phyloP scores from a whole-genome alignment of 2,329 filamentous ascomycete species.

The Sporothrix euskadiensis region DNA sequence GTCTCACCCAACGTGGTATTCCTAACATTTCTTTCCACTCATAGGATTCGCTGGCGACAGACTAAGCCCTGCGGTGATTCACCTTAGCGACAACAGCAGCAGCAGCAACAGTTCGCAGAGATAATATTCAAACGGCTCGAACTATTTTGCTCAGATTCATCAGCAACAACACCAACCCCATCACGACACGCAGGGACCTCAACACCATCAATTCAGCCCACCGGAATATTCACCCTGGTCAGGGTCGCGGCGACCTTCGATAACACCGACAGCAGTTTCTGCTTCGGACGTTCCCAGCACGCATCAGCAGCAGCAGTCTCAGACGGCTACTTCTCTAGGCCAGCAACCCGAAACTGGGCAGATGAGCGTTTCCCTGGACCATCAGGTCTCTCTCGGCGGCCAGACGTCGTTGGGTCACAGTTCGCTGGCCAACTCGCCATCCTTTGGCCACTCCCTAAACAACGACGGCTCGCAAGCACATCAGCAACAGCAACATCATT shows the following conservation, averaged over 20 bases:
- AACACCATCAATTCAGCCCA: conserved; percentile 12
- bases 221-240: neutral
- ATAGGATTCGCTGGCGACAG: conserved; percentile 25
- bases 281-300: neutral
- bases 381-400: conserved; percentile 30
- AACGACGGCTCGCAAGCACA: neutral
- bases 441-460: conserved; percentile 3
- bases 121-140: conserved; percentile 25
- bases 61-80: conserved; percentile 11
- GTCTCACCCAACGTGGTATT: neutral
- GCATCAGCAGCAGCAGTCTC: conserved; percentile 1
- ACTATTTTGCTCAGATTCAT: conserved; percentile 23
- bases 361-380: conserved; percentile 30
- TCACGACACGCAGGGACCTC: neutral
- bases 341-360: conserved; percentile 24
- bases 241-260: neutral
- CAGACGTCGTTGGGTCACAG: conserved; percentile 29
- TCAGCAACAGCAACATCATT: conserved; percentile 15
- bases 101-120: conserved; percentile 23
- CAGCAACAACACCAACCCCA: conserved; percentile 11
- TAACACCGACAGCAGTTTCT: neutral
- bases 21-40: conserved; percentile 8
- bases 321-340: conserved; percentile 9
- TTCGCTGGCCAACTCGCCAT: conserved; percentile 4
- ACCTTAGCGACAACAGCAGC: conserved; percentile 16